These are phyloP conservation scores for Cunninghamia lanceolata DNA, from an alignment of 75 land plant genomes.

Conservation along the genomic window DNA sequence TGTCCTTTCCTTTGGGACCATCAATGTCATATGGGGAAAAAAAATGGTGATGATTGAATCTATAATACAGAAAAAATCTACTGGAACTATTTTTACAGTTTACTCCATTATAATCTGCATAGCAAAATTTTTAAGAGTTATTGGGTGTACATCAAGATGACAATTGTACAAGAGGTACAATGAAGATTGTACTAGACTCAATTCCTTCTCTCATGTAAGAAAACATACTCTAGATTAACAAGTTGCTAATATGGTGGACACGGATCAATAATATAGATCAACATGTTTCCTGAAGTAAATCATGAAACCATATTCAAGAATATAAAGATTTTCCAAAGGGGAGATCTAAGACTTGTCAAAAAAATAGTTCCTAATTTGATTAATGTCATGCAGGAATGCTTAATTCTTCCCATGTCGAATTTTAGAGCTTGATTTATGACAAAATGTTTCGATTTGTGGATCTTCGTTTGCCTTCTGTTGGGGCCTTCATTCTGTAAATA, in stretches of 20 bases:
- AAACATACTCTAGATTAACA: not conserved
- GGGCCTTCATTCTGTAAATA: not conserved
- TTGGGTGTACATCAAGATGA: not conserved
- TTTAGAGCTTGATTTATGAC: not conserved
- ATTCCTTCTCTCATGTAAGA: not conserved
- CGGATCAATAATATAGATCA: not conserved
- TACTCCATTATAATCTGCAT: not conserved
- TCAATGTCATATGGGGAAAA: not conserved
- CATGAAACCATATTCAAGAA: not conserved
- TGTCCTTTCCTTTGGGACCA: not conserved
- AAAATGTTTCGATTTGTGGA: not conserved
- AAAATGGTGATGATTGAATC: not conserved
- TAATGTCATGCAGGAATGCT: not conserved
- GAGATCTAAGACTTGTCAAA: not conserved
- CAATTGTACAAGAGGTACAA: no score
- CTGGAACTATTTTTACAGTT: not conserved
- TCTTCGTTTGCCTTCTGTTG: not conserved
- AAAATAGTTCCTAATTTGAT: no score
- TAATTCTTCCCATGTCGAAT: not conserved
- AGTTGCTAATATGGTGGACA: not conserved
- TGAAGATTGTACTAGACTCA: not conserved
- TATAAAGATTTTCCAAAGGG: not conserved
- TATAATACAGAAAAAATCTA: no score
- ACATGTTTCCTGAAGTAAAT: not conserved
- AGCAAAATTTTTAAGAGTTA: not conserved